These are phyloP conservation scores for Senna tora DNA, from an alignment of 306 rosid species.

Conservation along the genomic window DNA sequence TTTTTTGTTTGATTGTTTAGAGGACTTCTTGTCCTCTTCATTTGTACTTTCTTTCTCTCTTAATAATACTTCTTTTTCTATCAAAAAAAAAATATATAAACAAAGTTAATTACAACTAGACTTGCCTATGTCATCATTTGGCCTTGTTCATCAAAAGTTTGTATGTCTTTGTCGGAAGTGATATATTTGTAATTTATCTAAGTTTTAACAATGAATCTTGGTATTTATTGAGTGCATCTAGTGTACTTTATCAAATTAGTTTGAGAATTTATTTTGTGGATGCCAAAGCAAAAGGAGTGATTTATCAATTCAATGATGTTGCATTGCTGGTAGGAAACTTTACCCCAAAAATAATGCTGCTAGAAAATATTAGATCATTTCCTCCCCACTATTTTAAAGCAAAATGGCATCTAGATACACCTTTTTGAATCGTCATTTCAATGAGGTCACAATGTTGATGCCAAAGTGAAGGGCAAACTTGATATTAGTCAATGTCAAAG, in stretches of 20 bases:
- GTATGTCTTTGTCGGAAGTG: background rate
- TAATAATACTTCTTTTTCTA: no score
- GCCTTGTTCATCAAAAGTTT: background rate
- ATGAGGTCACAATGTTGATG: constrained; percentile 79
- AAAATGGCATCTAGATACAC: constrained; percentile 80
- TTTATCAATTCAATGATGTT: constrained; percentile 16
- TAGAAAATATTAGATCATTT: constrained; percentile 11
- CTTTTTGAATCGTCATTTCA: constrained; percentile 77
- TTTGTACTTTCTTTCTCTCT: no score
- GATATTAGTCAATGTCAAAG: constrained; percentile 53
- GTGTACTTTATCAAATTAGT: constrained; percentile 34
- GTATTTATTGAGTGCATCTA: constrained; percentile 38
- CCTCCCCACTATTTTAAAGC: constrained; percentile 27
- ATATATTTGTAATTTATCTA: constrained; percentile 11
- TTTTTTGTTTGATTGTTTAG: no score
- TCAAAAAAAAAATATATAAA: no score
- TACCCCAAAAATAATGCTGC: no score
- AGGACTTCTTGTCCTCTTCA: no score
- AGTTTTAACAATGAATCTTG: background rate
- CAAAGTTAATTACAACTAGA: constrained; percentile 17
- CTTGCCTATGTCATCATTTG: background rate
- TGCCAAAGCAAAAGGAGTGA: constrained; percentile 25
- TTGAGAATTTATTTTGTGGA: constrained; percentile 23
- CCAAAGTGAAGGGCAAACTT: constrained; percentile 63
- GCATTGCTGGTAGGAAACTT: background rate